Evolutionary conservation across 805 yeast genomes (phyloP).

Genomic region (Ogataea allantospora): DNA sequence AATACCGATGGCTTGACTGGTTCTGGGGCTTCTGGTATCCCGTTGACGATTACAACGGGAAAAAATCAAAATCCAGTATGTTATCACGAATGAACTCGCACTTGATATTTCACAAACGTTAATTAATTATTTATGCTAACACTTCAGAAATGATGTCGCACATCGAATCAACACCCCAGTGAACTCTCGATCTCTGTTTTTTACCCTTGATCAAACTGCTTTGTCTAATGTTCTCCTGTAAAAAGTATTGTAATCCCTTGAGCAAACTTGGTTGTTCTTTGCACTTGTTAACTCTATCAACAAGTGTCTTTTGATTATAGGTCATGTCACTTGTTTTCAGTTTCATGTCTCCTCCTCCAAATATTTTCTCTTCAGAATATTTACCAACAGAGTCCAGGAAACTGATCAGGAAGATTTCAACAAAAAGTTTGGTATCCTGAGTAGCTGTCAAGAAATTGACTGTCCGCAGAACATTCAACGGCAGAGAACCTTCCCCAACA

Average conservation of each 20-base stretch:
- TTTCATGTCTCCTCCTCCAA: constrained; percentile 43
- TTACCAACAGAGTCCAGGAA: constrained; percentile 65
- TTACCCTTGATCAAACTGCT: constrained; percentile 52
- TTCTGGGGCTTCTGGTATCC: constrained; percentile 28
- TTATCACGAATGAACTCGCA: neutral
- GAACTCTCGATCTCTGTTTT: constrained; percentile 53
- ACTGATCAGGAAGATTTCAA: constrained; percentile 71
- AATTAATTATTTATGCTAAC: constrained; percentile 13
- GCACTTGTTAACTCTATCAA: constrained; percentile 45
- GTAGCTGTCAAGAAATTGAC: constrained; percentile 69
- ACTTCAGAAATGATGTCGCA: constrained; percentile 51
- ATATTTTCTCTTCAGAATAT: constrained; percentile 49
- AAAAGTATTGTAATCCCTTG: constrained; percentile 65
- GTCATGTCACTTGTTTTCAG: constrained; percentile 30
- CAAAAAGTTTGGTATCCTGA: constrained; percentile 59
- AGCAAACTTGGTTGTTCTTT: constrained; percentile 56
- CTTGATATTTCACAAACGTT: constrained; percentile 1
- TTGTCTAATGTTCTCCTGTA: constrained; percentile 44
- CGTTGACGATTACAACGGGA: constrained; percentile 14
- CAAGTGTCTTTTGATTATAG: constrained; percentile 34
- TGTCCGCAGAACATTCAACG: constrained; percentile 69
- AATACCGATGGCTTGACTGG: constrained; percentile 22
- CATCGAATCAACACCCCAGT: constrained; percentile 64
- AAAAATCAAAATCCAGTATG: neutral
- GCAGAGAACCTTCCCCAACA: constrained; percentile 69